Conservation (phyloP, 495 filamentous ascomycete genomes). For the Rostrohypoxylon terebratum region DNA sequence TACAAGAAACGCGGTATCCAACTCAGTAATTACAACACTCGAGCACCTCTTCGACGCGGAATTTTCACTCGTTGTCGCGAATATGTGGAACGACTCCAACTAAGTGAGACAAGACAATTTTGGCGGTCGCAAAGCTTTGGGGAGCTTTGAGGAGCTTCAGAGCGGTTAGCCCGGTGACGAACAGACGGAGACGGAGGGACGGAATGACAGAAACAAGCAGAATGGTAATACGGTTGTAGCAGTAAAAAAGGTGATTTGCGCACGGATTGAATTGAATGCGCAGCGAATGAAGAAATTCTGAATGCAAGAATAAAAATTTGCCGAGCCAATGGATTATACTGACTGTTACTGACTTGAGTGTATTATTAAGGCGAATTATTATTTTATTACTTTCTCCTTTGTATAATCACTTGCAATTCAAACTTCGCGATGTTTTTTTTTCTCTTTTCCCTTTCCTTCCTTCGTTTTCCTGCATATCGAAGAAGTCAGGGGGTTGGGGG, state of each 20-base stretch:
- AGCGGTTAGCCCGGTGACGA: not conserved
- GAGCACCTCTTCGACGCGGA: conserved; percentile 5
- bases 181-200: conserved; percentile 15
- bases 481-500: conserved; percentile 38
- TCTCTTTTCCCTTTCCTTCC: conserved; percentile 15
- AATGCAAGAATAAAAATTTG: conserved; percentile 34
- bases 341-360: not conserved
- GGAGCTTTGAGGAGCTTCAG: too few species aligned
- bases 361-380: conserved; percentile 30
- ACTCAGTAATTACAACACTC: conserved; percentile 17
- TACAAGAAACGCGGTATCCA: conserved; percentile 35
- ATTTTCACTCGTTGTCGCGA: conserved; percentile 1
- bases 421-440: conserved; percentile 35
- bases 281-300: conserved; percentile 15
- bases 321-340: conserved; percentile 41
- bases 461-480: not conserved
- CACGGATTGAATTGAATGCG: conserved; percentile 19
- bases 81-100: not conserved
- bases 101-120: not conserved
- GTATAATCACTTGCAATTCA: conserved; percentile 13
- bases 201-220: conserved; percentile 2
- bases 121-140: conserved; percentile 11
- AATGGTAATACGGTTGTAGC: too few species aligned
- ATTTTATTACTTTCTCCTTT: conserved; percentile 23
- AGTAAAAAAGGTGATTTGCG: conserved; percentile 16